phyloP scores from a whole-genome alignment of 2,329 filamentous ascomycete genomes.

The Cladophialophora psammophila region DNA sequence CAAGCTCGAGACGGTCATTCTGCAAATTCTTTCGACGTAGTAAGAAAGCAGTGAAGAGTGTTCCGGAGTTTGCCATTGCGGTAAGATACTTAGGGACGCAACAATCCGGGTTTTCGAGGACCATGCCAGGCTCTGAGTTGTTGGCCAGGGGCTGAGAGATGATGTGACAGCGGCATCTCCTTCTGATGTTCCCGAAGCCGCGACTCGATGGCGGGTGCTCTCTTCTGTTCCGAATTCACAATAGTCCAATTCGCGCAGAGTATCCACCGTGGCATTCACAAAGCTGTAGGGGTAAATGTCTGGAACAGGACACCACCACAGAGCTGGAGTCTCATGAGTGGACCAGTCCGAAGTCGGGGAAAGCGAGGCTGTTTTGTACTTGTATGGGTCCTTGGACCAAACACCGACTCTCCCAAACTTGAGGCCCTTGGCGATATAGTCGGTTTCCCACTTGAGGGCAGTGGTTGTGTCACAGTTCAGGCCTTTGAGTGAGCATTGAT shows the following conservation, averaged over 20 bases:
- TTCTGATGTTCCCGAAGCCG: neutral
- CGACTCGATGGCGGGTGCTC: neutral
- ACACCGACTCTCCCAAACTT: slow-evolving; percentile 23
- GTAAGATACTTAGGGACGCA: slow-evolving; percentile 10
- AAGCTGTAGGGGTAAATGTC: slow-evolving; percentile 24
- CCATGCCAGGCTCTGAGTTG: neutral
- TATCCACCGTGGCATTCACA: slow-evolving; percentile 21
- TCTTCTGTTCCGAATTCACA: neutral
- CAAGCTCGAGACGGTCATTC: slow-evolving; percentile 17
- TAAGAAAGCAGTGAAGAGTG: slow-evolving; percentile 24
- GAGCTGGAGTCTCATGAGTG: neutral
- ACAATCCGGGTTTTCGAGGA: neutral
- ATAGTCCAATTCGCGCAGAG: slow-evolving; percentile 8
- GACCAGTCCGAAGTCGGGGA: slow-evolving; percentile 1
- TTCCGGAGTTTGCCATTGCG: neutral
- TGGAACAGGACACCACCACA: slow-evolving; percentile 22
- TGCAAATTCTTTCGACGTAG: slow-evolving; percentile 25
- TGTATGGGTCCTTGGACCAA: slow-evolving; percentile 26
- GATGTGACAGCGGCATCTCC: slow-evolving; percentile 3
- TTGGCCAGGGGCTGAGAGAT: slow-evolving; percentile 15
- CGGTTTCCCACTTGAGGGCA: slow-evolving; percentile 27
- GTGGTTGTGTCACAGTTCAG: slow-evolving; percentile 43
- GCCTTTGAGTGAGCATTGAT: slow-evolving; percentile 47
- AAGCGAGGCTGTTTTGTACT: slow-evolving; percentile 9
- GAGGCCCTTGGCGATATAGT: slow-evolving; percentile 23